These are phyloP conservation scores for Alternaria panax DNA, from an alignment of 2,329 filamentous ascomycete species.

Conservation along the genomic window DNA sequence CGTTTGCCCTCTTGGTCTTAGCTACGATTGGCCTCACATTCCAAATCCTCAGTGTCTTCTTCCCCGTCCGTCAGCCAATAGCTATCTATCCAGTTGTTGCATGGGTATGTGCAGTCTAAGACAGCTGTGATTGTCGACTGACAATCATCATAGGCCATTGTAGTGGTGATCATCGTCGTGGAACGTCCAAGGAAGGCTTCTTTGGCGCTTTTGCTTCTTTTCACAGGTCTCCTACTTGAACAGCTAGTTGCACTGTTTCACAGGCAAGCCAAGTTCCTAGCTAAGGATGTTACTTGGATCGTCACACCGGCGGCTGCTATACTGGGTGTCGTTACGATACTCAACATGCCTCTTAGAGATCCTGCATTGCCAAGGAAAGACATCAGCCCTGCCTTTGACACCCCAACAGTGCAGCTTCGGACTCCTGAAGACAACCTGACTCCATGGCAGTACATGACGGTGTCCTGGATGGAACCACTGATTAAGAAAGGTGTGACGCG, in stretches of 20 bases:
- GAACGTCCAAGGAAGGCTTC: slow-evolving; percentile 54
- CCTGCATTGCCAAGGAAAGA: slow-evolving; percentile 60
- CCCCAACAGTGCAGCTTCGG: slow-evolving; percentile 67
- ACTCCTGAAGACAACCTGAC: slow-evolving; percentile 81
- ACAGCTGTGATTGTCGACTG: slow-evolving; percentile 2
- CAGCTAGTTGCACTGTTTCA: slow-evolving; percentile 43
- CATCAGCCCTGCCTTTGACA: slow-evolving; percentile 66
- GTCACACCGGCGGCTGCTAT: slow-evolving; percentile 54
- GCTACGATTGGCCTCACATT: slow-evolving; percentile 36
- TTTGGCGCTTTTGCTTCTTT: slow-evolving; percentile 50
- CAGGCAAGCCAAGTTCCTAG: slow-evolving; percentile 22
- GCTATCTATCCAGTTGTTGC: slow-evolving; percentile 40
- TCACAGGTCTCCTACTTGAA: slow-evolving; percentile 44
- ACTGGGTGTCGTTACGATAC: slow-evolving; percentile 60
- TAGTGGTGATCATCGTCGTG: slow-evolving; percentile 45
- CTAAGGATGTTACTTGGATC: slow-evolving; percentile 45
- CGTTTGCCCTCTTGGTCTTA: slow-evolving; percentile 35
- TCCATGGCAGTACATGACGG: slow-evolving; percentile 83
- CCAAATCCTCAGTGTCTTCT: slow-evolving; percentile 36
- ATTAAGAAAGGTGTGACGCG: slow-evolving; percentile 69
- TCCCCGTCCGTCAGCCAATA: slow-evolving; percentile 23
- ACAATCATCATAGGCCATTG: slow-evolving; percentile 43
- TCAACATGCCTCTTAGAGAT: slow-evolving; percentile 75
- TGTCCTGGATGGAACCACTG: slow-evolving; percentile 81
- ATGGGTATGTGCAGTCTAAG: slow-evolving; percentile 37